phyloP scores from a whole-genome alignment of 306 rosid species.

The Geum urbanum region DNA sequence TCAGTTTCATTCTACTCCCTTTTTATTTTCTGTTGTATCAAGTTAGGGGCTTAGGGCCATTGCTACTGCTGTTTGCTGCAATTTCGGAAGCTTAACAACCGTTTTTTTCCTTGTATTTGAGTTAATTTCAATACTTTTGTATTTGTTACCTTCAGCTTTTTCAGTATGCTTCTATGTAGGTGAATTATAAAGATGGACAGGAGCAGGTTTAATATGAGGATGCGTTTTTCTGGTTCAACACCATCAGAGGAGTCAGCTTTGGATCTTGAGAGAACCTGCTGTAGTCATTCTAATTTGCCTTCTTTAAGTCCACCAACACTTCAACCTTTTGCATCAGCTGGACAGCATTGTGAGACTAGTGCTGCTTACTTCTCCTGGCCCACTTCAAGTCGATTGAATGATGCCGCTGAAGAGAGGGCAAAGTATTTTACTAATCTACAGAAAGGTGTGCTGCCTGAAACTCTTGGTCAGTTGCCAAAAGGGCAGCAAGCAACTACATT shows the following conservation, averaged over 20 bases:
- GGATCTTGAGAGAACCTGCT: conserved; percentile 89
- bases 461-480: conserved; percentile 75
- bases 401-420: conserved; percentile 92
- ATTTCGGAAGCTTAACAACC: conserved; percentile 8
- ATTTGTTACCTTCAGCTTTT: neutral
- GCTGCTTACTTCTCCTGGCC: conserved; percentile 99
- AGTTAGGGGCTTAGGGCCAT: no score
- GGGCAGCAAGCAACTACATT: conserved; percentile 96
- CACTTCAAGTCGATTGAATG: conserved; percentile 71
- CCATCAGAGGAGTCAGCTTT: conserved; percentile 95
- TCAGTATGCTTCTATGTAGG: conserved; percentile 28
- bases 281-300: conserved; percentile 84
- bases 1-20: neutral
- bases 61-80: conserved; percentile 2
- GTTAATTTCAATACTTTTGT: no score
- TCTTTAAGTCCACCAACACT: conserved; percentile 79
- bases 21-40: neutral
- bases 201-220: conserved; percentile 54
- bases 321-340: conserved; percentile 92
- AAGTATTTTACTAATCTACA: conserved; percentile 86
- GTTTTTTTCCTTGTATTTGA: neutral
- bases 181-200: conserved; percentile 55
- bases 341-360: conserved; percentile 89
- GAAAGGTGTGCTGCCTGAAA: conserved; percentile 87
- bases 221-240: conserved; percentile 70